Evolutionary conservation across 2,329 filamentous ascomycete species (phyloP).

Genomic region (Diaporthe sp.): DNA sequence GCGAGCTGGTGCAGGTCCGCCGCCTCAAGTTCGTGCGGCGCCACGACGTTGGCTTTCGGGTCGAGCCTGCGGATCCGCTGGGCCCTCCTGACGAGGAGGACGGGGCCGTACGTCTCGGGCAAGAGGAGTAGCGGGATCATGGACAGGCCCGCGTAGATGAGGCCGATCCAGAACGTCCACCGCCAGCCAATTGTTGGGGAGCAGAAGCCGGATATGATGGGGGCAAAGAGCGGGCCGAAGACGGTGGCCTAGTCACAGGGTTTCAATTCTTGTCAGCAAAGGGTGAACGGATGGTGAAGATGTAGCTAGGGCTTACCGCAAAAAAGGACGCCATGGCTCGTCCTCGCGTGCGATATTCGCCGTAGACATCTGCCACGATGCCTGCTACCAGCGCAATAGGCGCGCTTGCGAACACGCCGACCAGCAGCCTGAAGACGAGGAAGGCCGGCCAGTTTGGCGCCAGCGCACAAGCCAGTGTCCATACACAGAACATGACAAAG

Average conservation of each 20-base stretch:
- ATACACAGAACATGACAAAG: slow-evolving; percentile 62
- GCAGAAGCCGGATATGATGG: slow-evolving; percentile 74
- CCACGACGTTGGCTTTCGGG: slow-evolving; percentile 63
- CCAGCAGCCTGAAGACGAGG: slow-evolving; percentile 67
- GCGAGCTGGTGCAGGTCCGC: slow-evolving; percentile 69
- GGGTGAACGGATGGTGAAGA: too few relatives aligned
- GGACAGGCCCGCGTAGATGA: slow-evolving; percentile 75
- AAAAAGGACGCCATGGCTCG: slow-evolving; percentile 74
- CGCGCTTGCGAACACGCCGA: slow-evolving; percentile 66
- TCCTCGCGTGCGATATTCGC: slow-evolving; percentile 66
- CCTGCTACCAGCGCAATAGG: slow-evolving; percentile 74
- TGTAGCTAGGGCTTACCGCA: slow-evolving; percentile 58
- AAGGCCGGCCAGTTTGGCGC: slow-evolving; percentile 65
- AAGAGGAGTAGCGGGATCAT: slow-evolving; percentile 72
- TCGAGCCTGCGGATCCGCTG: slow-evolving; percentile 67
- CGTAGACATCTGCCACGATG: slow-evolving; percentile 76
- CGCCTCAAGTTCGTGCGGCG: slow-evolving; percentile 74
- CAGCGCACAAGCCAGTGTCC: slow-evolving; percentile 68
- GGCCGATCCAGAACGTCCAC: slow-evolving; percentile 78
- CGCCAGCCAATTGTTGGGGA: slow-evolving; percentile 72
- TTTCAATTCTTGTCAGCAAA: neutral
- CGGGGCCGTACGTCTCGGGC: slow-evolving; percentile 73
- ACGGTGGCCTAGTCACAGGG: slow-evolving; percentile 66
- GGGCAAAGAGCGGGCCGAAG: slow-evolving; percentile 75
- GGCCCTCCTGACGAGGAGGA: slow-evolving; percentile 70